Evolutionary conservation across 768 basidiomycete genomes (phyloP).

Genomic region (Tylopilus felleus): DNA sequence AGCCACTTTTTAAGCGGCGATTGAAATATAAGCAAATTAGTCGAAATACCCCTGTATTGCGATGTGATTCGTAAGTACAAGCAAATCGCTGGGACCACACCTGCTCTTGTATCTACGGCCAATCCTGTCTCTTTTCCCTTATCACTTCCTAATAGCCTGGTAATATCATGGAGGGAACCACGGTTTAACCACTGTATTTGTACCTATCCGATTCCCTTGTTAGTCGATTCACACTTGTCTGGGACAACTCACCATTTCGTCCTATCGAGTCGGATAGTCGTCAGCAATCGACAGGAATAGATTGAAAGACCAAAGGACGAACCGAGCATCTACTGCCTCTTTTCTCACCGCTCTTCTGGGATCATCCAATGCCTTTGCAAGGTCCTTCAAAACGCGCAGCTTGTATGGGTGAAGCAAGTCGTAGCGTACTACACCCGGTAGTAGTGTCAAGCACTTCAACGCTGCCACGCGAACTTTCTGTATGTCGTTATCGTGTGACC

Average conservation of each 20-base stretch:
- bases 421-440: slow-evolving; percentile 79
- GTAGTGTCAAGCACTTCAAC: slow-evolving; percentile 63
- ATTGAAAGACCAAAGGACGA: slow-evolving; percentile 5
- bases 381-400: slow-evolving; percentile 62
- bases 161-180: not conserved
- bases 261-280: slow-evolving; percentile 10
- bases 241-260: slow-evolving; percentile 25
- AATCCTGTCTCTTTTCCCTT: not conserved
- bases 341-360: slow-evolving; percentile 80
- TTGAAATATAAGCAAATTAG: slow-evolving; percentile 4
- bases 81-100: too few relatives aligned
- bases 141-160: not conserved
- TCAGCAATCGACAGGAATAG: not conserved
- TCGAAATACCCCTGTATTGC: not conserved
- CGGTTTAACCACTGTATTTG: slow-evolving; percentile 24
- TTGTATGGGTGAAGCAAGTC: slow-evolving; percentile 82
- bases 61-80: too few relatives aligned
- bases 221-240: not conserved
- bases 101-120: too few relatives aligned
- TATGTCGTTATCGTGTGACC: slow-evolving; percentile 1
- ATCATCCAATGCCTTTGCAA: slow-evolving; percentile 81
- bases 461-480: slow-evolving; percentile 78
- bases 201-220: slow-evolving; percentile 19
- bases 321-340: slow-evolving; percentile 84
- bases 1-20: slow-evolving; percentile 26